Evolutionary conservation across 768 basidiomycete genomes (phyloP), one percentile per base, ranked within the genome.

Genomic region (Rhodotorula graminis): DNA sequence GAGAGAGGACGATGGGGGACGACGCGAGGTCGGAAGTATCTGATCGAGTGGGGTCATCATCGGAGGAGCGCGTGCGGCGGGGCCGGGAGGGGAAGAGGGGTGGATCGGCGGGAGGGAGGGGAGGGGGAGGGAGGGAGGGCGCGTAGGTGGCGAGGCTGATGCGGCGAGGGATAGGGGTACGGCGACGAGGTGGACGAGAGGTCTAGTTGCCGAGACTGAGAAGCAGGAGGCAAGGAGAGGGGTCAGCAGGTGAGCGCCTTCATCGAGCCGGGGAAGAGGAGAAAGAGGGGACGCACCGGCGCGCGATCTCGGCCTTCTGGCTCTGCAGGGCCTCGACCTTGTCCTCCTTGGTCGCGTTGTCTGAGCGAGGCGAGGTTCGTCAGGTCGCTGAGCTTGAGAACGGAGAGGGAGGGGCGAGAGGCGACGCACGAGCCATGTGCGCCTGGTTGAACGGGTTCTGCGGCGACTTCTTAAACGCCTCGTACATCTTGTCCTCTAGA

Each of bases 271-370:
- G 6, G 44, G 44, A 3, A n/a, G 46, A 31, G 25, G 6, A 4
- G 42, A 44, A 3, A 2, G 12, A 18, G 27, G 59, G 15, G 40
- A 18, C 58, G 58, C 40, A 61, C 60, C 69, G 50, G 18, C 69
- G 61, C 29, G 67, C 73, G 6, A 68, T 61, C 40, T 68, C 63
- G 25, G n/a, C 73, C 63, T 74, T 67, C 50, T 74, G 69, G 29
- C 78, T 74, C 75, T 81, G 72, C 33, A 82, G 71, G 18, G 80
- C 80, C 3, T 78, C 80, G 23, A 83, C 80, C 72, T 81, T 82
- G 58, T 83, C 83, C 19, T 82, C 82, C 80, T 83, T 83, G 18
- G 80, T 80, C 0, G 83, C 81, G 67, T 82, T 82, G 77, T 83
- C 56, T 57, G 31, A 12, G 31, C 37, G 37, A 37, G 37, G 37